Conservation (phyloP, 2,329 filamentous ascomycete species). For the Albophoma yamanashiensis region DNA sequence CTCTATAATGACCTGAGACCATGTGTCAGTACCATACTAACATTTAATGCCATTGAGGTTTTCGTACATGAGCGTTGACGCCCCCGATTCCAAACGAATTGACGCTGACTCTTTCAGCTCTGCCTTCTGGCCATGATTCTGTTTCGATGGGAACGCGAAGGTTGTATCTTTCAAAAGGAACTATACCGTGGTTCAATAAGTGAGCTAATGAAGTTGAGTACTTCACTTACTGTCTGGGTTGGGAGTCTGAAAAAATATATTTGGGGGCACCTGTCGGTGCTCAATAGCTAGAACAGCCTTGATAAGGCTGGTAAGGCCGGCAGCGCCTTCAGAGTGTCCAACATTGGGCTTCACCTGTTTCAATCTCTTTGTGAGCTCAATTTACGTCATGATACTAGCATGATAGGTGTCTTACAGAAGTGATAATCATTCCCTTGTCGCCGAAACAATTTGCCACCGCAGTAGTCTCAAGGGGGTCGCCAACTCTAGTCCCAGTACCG, state of each 20-base stretch:
- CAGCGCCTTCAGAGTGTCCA: conserved; percentile 16
- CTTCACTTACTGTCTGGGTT: conserved; percentile 11
- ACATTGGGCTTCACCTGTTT: conserved; percentile 16
- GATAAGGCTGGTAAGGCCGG: conserved; percentile 15
- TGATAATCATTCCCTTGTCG: conserved; percentile 7
- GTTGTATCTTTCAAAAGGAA: background rate
- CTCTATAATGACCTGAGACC: background rate
- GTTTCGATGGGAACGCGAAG: conserved; percentile 16
- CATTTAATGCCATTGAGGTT: background rate
- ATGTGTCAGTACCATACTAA: background rate
- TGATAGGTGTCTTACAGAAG: conserved; percentile 7
- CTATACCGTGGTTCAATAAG: background rate
- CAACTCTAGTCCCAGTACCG: conserved; percentile 25
- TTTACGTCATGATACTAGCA: too few species aligned
- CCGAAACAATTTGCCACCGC: conserved; percentile 20
- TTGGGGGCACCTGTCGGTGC: conserved; percentile 11
- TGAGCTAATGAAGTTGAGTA: background rate
- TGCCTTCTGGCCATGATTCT: conserved; percentile 21
- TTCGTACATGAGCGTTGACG: conserved; percentile 29
- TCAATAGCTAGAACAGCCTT: conserved; percentile 16
- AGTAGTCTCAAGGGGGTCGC: conserved; percentile 25
- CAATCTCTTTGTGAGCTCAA: background rate
- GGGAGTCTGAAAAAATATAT: conserved; percentile 9
- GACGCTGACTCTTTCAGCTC: conserved; percentile 30
- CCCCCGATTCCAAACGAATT: conserved; percentile 34